Conservation (phyloP, 768 basidiomycete species). For the Suillus variegatus region DNA sequence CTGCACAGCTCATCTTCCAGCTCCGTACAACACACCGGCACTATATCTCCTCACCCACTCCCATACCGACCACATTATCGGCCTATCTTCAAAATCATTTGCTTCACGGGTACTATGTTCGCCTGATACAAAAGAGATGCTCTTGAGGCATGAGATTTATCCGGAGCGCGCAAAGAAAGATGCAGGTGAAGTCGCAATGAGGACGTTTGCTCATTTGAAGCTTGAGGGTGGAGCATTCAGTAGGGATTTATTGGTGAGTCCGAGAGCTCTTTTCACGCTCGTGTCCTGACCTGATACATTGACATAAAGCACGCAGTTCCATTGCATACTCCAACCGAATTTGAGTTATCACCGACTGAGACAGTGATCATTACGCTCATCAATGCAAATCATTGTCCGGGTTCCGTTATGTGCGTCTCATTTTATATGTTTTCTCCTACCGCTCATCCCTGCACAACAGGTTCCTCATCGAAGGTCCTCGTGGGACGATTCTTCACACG, state of each 20-base stretch:
- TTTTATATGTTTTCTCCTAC: neutral
- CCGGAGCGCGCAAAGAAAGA: slow-evolving; percentile 50
- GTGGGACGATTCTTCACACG: slow-evolving; percentile 82
- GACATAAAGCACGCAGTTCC: slow-evolving; percentile 53
- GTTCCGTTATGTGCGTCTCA: slow-evolving; percentile 78
- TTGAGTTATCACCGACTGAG: slow-evolving; percentile 58
- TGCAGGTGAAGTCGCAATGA: slow-evolving; percentile 22
- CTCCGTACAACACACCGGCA: slow-evolving; percentile 36
- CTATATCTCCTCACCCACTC: slow-evolving; percentile 87
- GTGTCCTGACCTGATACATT: neutral
- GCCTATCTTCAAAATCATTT: slow-evolving; percentile 76
- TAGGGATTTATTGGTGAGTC: slow-evolving; percentile 64
- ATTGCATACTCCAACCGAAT: slow-evolving; percentile 61
- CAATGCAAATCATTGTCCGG: slow-evolving; percentile 95
- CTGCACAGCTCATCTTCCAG: slow-evolving; percentile 33
- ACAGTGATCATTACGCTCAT: slow-evolving; percentile 74
- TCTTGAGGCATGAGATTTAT: slow-evolving; percentile 75
- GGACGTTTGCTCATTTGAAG: slow-evolving; percentile 71
- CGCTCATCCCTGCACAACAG: slow-evolving; percentile 39
- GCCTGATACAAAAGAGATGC: slow-evolving; percentile 81
- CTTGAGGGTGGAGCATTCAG: slow-evolving; percentile 55
- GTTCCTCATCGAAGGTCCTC: slow-evolving; percentile 77
- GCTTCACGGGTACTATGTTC: slow-evolving; percentile 76
- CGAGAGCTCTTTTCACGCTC: neutral
- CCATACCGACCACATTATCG: slow-evolving; percentile 84